phyloP scores from a whole-genome alignment of 441 rosid species.

The Flueggea neowawraea region DNA sequence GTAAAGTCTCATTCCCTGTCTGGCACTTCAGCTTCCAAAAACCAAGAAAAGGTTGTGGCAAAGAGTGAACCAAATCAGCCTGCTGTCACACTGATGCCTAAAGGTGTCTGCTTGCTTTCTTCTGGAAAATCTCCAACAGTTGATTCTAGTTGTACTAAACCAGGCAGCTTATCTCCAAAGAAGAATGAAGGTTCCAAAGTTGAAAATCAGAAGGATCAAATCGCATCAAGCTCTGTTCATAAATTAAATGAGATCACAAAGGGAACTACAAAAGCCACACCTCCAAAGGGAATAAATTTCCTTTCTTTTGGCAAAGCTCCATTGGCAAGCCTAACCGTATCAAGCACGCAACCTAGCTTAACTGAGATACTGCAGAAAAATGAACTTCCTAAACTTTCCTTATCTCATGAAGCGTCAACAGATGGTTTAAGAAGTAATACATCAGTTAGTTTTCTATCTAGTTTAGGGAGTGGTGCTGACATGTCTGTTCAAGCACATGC shows the following conservation, averaged over 20 bases:
- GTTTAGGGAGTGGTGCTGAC: constrained; percentile 13
- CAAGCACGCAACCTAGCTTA: constrained; percentile 6
- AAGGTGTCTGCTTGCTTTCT: constrained; percentile 38
- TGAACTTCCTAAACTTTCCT: constrained; percentile 13
- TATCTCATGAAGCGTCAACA: constrained; percentile 11
- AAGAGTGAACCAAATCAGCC: constrained; percentile 30
- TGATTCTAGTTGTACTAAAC: constrained; percentile 30
- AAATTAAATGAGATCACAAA: constrained; percentile 24
- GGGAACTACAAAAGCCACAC: constrained; percentile 22
- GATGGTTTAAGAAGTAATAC: constrained; percentile 11
- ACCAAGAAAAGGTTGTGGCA: constrained; percentile 31
- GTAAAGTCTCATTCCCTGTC: constrained; percentile 18
- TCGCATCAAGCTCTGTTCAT: constrained; percentile 30
- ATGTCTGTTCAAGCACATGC: constrained; percentile 23
- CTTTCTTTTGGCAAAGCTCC: constrained; percentile 58
- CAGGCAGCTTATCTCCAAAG: constrained; percentile 30
- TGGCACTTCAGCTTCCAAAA: constrained; percentile 27
- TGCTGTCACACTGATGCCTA: constrained; percentile 26
- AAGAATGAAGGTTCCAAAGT: constrained; percentile 27
- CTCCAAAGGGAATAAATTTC: constrained; percentile 85
- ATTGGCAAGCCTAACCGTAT: constrained; percentile 8
- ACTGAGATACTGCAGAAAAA: constrained; percentile 17
- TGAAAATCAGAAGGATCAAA: constrained; percentile 24
- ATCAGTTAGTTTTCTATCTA: constrained; percentile 15
- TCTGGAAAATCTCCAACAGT: constrained; percentile 27